Evolutionary conservation across 176 grass and related monocot species (phyloP).

Genomic region (bread wheat (Triticum aestivum)): IWGSC_CS_RefSeq_v2.1 NC_057796.1:33907337-33907836

Average conservation of each 20-base stretch:
- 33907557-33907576: conserved; percentile 8
- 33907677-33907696: conserved; percentile 95
- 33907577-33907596: conserved; percentile 10
- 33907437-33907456: conserved; percentile 75
- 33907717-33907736: conserved; percentile 1
- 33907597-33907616: conserved; percentile 60
- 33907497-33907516: conserved; percentile 86
- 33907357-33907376: conserved; percentile 77
- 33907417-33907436: conserved; percentile 90
- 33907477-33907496: conserved; percentile 78
- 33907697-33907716: conserved; percentile 74
- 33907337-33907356: not conserved
- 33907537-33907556: conserved; percentile 22
- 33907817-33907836: not conserved
- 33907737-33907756: not conserved
- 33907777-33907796: not conserved
- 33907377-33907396: conserved; percentile 99
- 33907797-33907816: not conserved
- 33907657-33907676: conserved; percentile 90
- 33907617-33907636: conserved; percentile 92
- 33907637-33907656: conserved; percentile 94
- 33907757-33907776: conserved; percentile 13
- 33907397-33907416: conserved; percentile 79
- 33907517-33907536: conserved; percentile 95
- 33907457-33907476: conserved; percentile 86